Evolutionary conservation across 768 basidiomycete species (phyloP).

Genomic region (Cyclocybe aegerita): DNA sequence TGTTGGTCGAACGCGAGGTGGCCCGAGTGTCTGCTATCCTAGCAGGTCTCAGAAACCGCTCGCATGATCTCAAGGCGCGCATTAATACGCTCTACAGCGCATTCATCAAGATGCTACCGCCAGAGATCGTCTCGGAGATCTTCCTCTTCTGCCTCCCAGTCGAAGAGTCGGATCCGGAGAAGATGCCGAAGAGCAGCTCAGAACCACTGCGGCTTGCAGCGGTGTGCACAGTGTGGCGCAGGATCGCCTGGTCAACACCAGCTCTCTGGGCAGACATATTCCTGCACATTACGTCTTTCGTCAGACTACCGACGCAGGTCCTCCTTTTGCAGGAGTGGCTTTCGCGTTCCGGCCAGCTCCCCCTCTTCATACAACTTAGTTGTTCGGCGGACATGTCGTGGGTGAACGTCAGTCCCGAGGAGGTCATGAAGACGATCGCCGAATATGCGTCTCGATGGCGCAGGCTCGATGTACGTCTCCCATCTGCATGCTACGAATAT

Average conservation of each 20-base stretch:
- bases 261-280: slow-evolving; percentile 22
- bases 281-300: slow-evolving; percentile 18
- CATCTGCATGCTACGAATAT: slow-evolving; percentile 14
- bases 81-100: slow-evolving; percentile 16
- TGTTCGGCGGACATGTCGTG: slow-evolving; percentile 16
- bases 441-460: slow-evolving; percentile 13
- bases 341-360: slow-evolving; percentile 22
- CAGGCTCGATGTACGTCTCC: slow-evolving; percentile 16
- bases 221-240: slow-evolving; percentile 27
- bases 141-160: slow-evolving; percentile 15
- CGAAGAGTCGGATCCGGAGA: slow-evolving; percentile 6
- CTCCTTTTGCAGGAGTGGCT: slow-evolving; percentile 26
- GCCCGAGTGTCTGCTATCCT: slow-evolving; percentile 10
- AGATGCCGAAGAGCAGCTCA: slow-evolving; percentile 1
- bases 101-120: slow-evolving; percentile 15
- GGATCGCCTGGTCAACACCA: slow-evolving; percentile 29
- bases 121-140: slow-evolving; percentile 20
- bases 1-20: slow-evolving; percentile 12
- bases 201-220: slow-evolving; percentile 21
- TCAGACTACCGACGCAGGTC: slow-evolving; percentile 15
- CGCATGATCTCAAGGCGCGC: slow-evolving; percentile 11
- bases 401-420: slow-evolving; percentile 11
- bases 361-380: slow-evolving; percentile 17
- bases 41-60: slow-evolving; percentile 8
- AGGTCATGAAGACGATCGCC: slow-evolving; percentile 13